Evolutionary conservation across 768 basidiomycete genomes (phyloP), one percentile per base, ranked within the genome.

Genomic region (Lanmaoa pseudosensibilis): DNA sequence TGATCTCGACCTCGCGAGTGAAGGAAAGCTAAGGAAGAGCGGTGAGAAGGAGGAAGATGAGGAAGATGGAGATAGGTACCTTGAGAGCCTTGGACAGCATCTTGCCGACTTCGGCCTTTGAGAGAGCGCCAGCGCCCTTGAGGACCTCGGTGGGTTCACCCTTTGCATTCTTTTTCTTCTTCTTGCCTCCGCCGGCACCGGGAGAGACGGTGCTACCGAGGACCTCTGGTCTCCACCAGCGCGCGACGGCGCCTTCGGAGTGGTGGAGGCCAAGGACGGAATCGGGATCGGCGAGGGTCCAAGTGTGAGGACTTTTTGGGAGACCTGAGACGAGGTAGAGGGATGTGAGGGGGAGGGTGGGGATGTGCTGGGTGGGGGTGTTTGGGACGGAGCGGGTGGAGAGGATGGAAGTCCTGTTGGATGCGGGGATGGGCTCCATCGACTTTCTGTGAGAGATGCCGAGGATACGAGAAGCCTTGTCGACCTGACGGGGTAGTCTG

Each of bases 221-320:
- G 15, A 94, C 91, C 72, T 95, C 93, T 44, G 94, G 88, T 45
- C 92, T 77, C 92, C 92, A 95, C 86, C 90, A 94, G 46, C 92
- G 82, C 61, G 81, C 85, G 54, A 94, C 92, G 49, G 92, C 93
- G 55, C 90, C 88, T 44, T 92, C 90, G 40, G 82, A 79, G 66
- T 95, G 93, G 64, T 90, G 85, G 49, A 94, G 79, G 46, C 90
- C 91, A 48, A 88, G 74, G 50, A 92, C 87, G 1, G 90, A 82
- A 69, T 92, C 90, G 0, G 87, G 86, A 70, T 94, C 93, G 0
- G 90, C 87, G 43, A 93, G 82, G 18, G 90, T 90, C 92, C 94
- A 95, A 12, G 89, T 92, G 69, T 91, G 85, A 1, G 92, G 91
- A 32, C 87, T 87, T 72, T 94, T 94, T 18, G 92, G 90, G 32